phyloP scores from a whole-genome alignment of 2,329 filamentous ascomycete species.

The Neophaeococcomyces aloes region DNA sequence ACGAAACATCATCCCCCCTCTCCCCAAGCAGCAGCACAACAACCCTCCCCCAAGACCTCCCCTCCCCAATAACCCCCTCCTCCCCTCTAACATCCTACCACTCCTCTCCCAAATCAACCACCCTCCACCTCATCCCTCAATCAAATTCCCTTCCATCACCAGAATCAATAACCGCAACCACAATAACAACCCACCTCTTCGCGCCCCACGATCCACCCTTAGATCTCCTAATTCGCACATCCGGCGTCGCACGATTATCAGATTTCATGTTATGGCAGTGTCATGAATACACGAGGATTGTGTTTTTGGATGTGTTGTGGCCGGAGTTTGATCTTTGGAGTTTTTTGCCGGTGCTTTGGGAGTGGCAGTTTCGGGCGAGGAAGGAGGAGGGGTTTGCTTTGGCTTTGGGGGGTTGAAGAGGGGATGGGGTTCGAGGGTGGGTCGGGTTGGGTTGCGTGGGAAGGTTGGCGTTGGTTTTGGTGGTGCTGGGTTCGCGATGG shows the following conservation, averaged over 20 bases:
- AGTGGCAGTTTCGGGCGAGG: conserved; percentile 63
- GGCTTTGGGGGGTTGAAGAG: too few species aligned
- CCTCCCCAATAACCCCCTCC: conserved; percentile 7
- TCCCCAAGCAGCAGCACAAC: conserved; percentile 19
- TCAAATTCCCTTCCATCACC: conserved; percentile 33
- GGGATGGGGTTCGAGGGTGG: too few species aligned
- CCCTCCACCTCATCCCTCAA: conserved; percentile 11
- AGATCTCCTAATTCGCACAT: conserved; percentile 84
- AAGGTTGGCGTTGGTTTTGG: too few species aligned
- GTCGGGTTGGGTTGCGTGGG: too few species aligned
- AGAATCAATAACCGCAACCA: conserved; percentile 75
- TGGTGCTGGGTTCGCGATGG: too few species aligned
- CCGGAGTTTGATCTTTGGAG: conserved; percentile 91
- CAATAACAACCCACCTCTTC: conserved; percentile 76
- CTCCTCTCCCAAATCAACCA: conserved; percentile 5
- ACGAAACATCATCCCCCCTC: conserved; percentile 2
- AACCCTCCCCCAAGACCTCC: conserved; percentile 9
- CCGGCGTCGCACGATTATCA: conserved; percentile 80
- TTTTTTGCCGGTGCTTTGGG: conserved; percentile 81
- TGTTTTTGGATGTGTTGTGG: conserved; percentile 88
- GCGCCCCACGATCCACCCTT: conserved; percentile 76
- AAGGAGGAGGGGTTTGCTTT: too few species aligned
- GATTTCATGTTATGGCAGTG: conserved; percentile 99
- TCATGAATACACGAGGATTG: conserved; percentile 82
- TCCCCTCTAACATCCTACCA: conserved; percentile 12